These are phyloP conservation scores for Xerocomus nothofagi DNA, from an alignment of 1,284 basidiomycete species.

Conservation along the genomic window DNA sequence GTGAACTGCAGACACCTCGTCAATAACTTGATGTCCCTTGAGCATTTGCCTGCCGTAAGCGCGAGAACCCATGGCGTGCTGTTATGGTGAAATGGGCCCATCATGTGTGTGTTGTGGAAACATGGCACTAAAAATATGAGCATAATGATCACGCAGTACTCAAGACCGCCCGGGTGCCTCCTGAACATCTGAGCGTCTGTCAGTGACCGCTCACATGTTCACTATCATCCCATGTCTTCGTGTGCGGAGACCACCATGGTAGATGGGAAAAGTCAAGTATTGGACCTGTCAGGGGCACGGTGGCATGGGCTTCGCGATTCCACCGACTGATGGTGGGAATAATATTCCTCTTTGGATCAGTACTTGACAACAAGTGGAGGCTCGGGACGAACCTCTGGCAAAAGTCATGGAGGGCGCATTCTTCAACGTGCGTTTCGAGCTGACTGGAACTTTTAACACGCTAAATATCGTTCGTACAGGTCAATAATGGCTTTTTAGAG, in stretches of 20 bases:
- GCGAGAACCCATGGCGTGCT: constrained; percentile 11
- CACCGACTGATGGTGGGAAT: too few relatives aligned
- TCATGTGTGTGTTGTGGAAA: too few relatives aligned
- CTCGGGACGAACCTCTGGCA: constrained; percentile 4
- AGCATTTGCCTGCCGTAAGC: background rate
- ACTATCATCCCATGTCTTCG: too few relatives aligned
- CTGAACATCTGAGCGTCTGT: too few relatives aligned
- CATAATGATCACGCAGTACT: too few relatives aligned
- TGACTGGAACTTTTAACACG: background rate
- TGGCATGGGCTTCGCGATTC: too few relatives aligned
- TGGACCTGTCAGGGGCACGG: too few relatives aligned
- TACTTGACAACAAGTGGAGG: background rate
- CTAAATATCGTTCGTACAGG: constrained; percentile 44
- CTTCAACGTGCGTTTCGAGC: constrained; percentile 29
- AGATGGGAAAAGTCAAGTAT: too few relatives aligned
- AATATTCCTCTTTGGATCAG: constrained; percentile 17
- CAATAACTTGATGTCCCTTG: background rate
- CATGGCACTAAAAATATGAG: background rate
- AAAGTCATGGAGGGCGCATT: constrained; percentile 30
- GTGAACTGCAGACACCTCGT: background rate
- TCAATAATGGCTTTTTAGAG: constrained; percentile 83
- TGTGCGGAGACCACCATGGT: too few relatives aligned
- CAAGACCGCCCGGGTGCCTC: too few relatives aligned
- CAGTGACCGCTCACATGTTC: too few relatives aligned
- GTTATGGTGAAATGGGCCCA: background rate